Base-by-base conservation (phyloP, 495 filamentous ascomycete genomes). In the Neurospora sp. region DNA sequence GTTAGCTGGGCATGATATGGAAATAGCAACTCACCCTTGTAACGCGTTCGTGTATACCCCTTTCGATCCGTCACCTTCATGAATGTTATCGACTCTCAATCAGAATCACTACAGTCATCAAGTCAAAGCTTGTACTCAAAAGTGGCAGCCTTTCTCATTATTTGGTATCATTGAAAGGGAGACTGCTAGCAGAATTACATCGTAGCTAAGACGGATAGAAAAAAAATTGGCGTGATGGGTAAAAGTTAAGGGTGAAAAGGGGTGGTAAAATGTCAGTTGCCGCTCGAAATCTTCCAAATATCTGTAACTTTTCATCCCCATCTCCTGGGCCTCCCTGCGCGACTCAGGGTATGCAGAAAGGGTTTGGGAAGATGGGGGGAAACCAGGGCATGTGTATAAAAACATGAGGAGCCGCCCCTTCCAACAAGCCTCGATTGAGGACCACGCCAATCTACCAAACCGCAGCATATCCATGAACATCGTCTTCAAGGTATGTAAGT, bases 181-280 rank as follows among this genome's bases (percentile, higher is more conserved):
- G 79, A 73, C 80, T 76, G 53, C 53, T 66, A 66, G 27, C 53
- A 66, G 79, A 82, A 84, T 85, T 85, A 85, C 81, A 85, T 84
- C 81, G 77, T 80, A 78, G 78, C 80, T 83, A 83, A 66, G 53
- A 66, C 53, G 53, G 27, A 66, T 1, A 66, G 75, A 76, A 74
- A 80, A 78, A 72, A 72, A 78, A 75, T 72, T 68, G 68, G 53
- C 44, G 38, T 73, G 72, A 61, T 61, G 53, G 53, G 53, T 31
- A 20, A 61, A 42, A 74, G 78, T 74, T 44, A 66, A 37, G 53
- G 22, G 27, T 35, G 35, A 37, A 66, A 66, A 14, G 14, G 53
- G 27, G 53, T 66, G 53, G 53, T 66, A 66, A 66, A 66, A 35
- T 66, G 53, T 66, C 53, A 66, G 53, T 66, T 35, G 53, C 53